Base-by-base conservation (phyloP, 2,329 filamentous ascomycete species). In the Chrysoporthe austroafricana region DNA sequence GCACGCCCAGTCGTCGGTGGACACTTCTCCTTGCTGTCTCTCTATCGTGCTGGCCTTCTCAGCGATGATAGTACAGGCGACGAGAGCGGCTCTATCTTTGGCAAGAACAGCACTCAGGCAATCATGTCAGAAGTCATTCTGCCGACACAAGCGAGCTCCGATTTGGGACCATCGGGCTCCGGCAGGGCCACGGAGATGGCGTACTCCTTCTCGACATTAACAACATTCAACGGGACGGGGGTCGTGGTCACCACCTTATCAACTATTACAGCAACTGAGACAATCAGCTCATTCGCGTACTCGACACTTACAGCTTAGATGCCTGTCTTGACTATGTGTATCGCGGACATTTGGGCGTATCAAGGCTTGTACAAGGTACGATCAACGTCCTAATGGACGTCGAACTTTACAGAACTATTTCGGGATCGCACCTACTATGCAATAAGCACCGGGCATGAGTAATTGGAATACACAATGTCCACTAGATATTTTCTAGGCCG, bases 1-100 rank as follows among this genome's bases (percentile, higher is more conserved):
- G 90, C 90, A 0, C 78, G 90, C n/a, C 90, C 90, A 0, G 90
- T 92, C 2, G 85, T 89, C n/a, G 90, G 90, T 4, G 90, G 88
- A 1, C 89, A 91, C 77, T 93, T 90, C 80, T 87, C 90, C 1
- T 86, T 91, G 71, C 79, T 93, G 75, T 85, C 89, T 34, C 77
- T 92, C 32, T 64, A 67, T 21, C 62, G 60, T 4, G 67, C 64
- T n/a, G 67, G 64, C 14, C 36, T 60, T n/a, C 34, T 57, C 34
- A 48, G 21, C n/a, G 46, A 46, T 8, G 48, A 59, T 14, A 34
- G 3, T 14, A 43, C n/a, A 0, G 18, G 59, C 16, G 44, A 32
- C 43, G n/a, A n/a, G 3, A 60, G 52, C 36, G 32, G 63, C 9
- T 60, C 59, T 39, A 63, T 46, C 13, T 56, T 66, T 2, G 59